These are phyloP conservation scores for Pyrrhoderma noxium DNA, from an alignment of 1,284 basidiomycete species.

Conservation along the genomic window DNA sequence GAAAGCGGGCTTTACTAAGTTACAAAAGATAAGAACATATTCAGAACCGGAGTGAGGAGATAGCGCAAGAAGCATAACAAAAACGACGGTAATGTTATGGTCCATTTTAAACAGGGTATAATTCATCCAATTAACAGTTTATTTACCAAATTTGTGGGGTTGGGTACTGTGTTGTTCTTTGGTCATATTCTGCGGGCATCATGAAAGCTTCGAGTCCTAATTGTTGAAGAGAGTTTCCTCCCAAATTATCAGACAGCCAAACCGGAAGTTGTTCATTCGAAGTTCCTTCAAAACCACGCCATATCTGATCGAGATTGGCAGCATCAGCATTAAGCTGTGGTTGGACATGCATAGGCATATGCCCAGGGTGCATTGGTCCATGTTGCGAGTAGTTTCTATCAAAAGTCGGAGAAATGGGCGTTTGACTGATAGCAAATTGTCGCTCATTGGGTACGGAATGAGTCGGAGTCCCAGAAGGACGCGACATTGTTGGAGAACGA, in stretches of 20 bases:
- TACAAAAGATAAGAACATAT: neutral
- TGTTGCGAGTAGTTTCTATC: conserved; percentile 38
- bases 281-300: conserved; percentile 64
- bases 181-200: conserved; percentile 65
- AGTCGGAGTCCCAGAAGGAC: conserved; percentile 22
- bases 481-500: conserved; percentile 49
- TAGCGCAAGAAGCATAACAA: neutral
- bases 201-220: conserved; percentile 79
- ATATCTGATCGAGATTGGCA: conserved; percentile 63
- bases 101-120: too few relatives aligned
- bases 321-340: conserved; percentile 32
- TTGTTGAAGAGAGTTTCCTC: conserved; percentile 65
- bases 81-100: neutral
- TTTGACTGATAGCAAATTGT: conserved; percentile 26
- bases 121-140: too few relatives aligned
- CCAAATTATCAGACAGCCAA: conserved; percentile 75
- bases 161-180: conserved; percentile 28
- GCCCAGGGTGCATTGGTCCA: conserved; percentile 35
- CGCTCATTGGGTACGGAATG: conserved; percentile 25
- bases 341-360: conserved; percentile 25
- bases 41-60: neutral
- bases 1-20: neutral
- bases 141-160: conserved; percentile 64
- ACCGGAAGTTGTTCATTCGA: conserved; percentile 69
- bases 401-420: conserved; percentile 31